phyloP scores from a whole-genome alignment of 768 basidiomycete species.

The Panus rudis region DNA sequence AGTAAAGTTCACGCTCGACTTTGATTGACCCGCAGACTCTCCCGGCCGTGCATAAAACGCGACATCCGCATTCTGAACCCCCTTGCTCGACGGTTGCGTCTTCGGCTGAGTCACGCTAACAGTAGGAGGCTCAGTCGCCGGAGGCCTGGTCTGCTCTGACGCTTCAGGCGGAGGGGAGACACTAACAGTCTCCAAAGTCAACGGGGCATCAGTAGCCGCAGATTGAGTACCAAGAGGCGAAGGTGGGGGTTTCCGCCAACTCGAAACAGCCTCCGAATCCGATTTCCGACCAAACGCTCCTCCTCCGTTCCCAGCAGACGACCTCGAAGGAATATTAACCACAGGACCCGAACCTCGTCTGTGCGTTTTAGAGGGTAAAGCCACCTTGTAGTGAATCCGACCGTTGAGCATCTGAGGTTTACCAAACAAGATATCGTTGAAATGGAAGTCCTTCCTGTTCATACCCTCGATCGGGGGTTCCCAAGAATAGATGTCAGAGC shows the following conservation, averaged over 20 bases:
- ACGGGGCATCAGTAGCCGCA: constrained; percentile 13
- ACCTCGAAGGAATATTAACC: constrained; percentile 33
- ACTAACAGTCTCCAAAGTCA: constrained; percentile 46
- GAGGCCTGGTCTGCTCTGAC: constrained; percentile 12
- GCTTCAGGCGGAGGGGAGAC: constrained; percentile 61
- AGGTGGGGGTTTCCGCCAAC: constrained; percentile 32
- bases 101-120: constrained; percentile 33
- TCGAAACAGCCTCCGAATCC: constrained; percentile 27
- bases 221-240: constrained; percentile 16
- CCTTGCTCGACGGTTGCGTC: constrained; percentile 59
- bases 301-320: constrained; percentile 8
- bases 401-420: constrained; percentile 30
- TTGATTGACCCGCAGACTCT: constrained; percentile 40
- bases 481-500: constrained; percentile 65
- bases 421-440: constrained; percentile 62
- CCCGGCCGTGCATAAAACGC: constrained; percentile 75
- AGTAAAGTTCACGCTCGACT: constrained; percentile 60
- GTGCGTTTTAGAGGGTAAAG: constrained; percentile 24
- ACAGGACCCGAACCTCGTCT: constrained; percentile 20
- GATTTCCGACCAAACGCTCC: constrained; percentile 28
- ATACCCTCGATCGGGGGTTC: constrained; percentile 65
- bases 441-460: constrained; percentile 49
- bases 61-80: constrained; percentile 65
- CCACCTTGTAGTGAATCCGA: constrained; percentile 28
- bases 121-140: constrained; percentile 14